These are phyloP conservation scores for Fusarium ramigenum DNA, from an alignment of 2,329 filamentous ascomycete species.

Conservation along the genomic window DNA sequence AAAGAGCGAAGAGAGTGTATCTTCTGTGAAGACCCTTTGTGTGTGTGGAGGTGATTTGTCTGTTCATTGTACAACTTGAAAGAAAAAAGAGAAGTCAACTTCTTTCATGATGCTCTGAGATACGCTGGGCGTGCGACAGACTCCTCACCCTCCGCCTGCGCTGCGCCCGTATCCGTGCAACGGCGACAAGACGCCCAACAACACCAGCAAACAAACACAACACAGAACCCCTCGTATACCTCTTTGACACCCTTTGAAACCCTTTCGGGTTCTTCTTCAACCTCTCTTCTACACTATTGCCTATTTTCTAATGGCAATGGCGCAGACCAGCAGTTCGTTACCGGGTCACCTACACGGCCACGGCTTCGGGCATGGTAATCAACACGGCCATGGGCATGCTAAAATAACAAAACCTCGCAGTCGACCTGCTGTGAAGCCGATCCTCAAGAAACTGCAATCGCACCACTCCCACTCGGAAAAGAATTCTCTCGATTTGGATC, in stretches of 20 bases:
- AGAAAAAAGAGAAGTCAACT: constrained; percentile 13
- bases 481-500: constrained; percentile 70
- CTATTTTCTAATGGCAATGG: constrained; percentile 36
- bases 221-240: constrained; percentile 29
- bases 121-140: constrained; percentile 42
- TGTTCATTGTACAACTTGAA: constrained; percentile 32
- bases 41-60: constrained; percentile 1
- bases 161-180: constrained; percentile 42
- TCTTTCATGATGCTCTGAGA: constrained; percentile 43
- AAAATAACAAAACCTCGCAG: constrained; percentile 56
- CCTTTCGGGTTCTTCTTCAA: not conserved
- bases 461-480: constrained; percentile 65
- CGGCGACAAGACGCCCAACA: constrained; percentile 28
- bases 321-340: constrained; percentile 37
- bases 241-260: not conserved
- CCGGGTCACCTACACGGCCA: constrained; percentile 38
- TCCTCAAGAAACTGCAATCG: constrained; percentile 65
- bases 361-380: constrained; percentile 28
- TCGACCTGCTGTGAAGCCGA: constrained; percentile 66
- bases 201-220: constrained; percentile 11
- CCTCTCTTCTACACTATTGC: constrained; percentile 2
- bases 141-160: constrained; percentile 33
- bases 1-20: not conserved
- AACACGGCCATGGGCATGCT: constrained; percentile 27
- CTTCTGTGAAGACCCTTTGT: not conserved